Evolutionary conservation across 202 grass and related monocot genomes (phyloP).

Genomic region (Brachypodium distachyon): DNA sequence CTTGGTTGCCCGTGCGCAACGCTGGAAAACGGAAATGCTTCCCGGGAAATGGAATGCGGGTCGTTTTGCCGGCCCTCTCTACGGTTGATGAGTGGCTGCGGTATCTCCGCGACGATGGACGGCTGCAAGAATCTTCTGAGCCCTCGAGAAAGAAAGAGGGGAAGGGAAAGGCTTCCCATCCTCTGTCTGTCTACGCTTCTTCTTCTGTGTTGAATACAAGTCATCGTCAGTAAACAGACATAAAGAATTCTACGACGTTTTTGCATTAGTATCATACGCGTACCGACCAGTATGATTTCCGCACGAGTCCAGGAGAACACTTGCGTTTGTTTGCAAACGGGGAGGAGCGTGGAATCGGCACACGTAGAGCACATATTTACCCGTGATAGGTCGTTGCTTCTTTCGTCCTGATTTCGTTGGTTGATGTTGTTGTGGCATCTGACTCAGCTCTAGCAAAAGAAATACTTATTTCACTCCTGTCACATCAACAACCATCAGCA

Average conservation of each 20-base stretch:
- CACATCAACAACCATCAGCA: neutral
- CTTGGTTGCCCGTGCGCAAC: neutral
- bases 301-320: too few species aligned
- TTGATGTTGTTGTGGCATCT: neutral
- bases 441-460: conserved; percentile 11
- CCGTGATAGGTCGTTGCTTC: neutral
- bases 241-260: too few species aligned
- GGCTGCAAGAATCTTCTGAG: conserved; percentile 7
- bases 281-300: too few species aligned
- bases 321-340: too few species aligned
- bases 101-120: conserved; percentile 9
- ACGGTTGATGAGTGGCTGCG: neutral
- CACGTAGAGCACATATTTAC: too few species aligned
- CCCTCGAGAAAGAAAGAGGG: neutral
- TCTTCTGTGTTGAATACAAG: neutral
- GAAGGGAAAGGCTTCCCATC: neutral
- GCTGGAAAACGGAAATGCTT: conserved; percentile 10
- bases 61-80: too few species aligned
- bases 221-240: too few species aligned
- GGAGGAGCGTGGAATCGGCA: too few species aligned
- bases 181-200: neutral
- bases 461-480: neutral
- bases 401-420: neutral
- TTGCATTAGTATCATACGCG: too few species aligned
- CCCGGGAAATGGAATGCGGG: neutral